Conservation (phyloP, 805 yeast genomes). For the Debaryomyces prosopidis region DNA sequence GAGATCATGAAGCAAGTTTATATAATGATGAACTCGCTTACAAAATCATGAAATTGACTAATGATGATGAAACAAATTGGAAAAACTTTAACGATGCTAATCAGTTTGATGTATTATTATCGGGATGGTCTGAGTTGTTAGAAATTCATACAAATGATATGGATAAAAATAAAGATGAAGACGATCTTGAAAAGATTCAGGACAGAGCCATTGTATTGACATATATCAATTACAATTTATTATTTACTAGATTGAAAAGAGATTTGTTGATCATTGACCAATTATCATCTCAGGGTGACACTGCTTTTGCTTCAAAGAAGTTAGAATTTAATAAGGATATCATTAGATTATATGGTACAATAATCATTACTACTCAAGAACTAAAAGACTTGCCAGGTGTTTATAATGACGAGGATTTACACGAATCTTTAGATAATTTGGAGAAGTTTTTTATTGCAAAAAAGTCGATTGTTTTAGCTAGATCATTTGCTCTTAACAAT, state of each 20-base stretch:
- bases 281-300: constrained; percentile 16
- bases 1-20: constrained; percentile 57
- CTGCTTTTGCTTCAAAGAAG: constrained; percentile 18
- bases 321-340: constrained; percentile 41
- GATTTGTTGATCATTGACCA: constrained; percentile 54
- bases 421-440: constrained; percentile 52
- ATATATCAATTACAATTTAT: constrained; percentile 66
- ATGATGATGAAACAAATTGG: constrained; percentile 21
- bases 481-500: constrained; percentile 40
- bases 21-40: constrained; percentile 73
- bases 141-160: constrained; percentile 59
- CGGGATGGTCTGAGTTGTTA: constrained; percentile 70
- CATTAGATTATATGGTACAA: constrained; percentile 49
- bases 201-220: constrained; percentile 74
- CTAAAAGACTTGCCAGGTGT: constrained; percentile 89
- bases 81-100: constrained; percentile 33
- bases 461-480: constrained; percentile 46
- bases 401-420: constrained; percentile 73
- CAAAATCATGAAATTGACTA: constrained; percentile 44
- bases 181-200: constrained; percentile 61
- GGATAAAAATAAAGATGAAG: constrained; percentile 46
- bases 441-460: constrained; percentile 46
- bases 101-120: constrained; percentile 56
- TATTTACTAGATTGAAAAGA: constrained; percentile 70
- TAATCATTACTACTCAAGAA: constrained; percentile 55